phyloP scores from a whole-genome alignment of 2,329 filamentous ascomycete genomes.

The Shiraia sp. region DNA sequence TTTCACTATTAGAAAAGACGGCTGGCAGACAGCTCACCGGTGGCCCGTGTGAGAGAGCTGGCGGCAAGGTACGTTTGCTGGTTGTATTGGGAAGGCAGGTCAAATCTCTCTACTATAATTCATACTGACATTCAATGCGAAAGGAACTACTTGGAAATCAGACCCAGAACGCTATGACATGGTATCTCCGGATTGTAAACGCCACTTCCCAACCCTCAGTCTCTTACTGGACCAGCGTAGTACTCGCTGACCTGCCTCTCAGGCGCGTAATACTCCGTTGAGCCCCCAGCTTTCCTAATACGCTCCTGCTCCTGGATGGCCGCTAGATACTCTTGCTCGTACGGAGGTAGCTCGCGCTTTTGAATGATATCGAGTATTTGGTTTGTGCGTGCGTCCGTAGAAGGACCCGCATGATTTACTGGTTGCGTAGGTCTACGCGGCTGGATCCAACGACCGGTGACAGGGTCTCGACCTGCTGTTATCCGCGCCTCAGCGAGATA shows the following conservation, averaged over 20 bases:
- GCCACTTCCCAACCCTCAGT: neutral
- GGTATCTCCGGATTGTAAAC: neutral
- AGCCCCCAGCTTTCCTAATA: conserved; percentile 10
- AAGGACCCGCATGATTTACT: neutral
- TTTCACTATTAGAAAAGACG: neutral
- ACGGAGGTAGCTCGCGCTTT: conserved; percentile 17
- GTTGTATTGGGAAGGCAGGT: no score
- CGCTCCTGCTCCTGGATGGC: conserved; percentile 16
- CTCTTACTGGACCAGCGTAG: conserved; percentile 16
- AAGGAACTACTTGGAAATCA: no score
- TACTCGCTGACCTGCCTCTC: conserved; percentile 22
- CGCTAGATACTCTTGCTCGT: conserved; percentile 13
- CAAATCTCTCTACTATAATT: no score
- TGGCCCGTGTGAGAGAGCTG: no score
- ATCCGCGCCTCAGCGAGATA: conserved; percentile 26
- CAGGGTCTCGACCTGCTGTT: conserved; percentile 18
- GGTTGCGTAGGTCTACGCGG: neutral
- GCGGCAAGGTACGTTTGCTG: no score
- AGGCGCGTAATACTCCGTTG: conserved; percentile 28
- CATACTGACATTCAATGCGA: no score
- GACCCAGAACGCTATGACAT: neutral
- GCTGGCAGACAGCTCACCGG: no score
- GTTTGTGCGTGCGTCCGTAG: neutral
- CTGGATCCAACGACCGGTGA: conserved; percentile 15
- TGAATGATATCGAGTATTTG: conserved; percentile 5